Conservation (phyloP, 2,329 filamentous ascomycete genomes). For the Ophioceras dolichostomum region DNA sequence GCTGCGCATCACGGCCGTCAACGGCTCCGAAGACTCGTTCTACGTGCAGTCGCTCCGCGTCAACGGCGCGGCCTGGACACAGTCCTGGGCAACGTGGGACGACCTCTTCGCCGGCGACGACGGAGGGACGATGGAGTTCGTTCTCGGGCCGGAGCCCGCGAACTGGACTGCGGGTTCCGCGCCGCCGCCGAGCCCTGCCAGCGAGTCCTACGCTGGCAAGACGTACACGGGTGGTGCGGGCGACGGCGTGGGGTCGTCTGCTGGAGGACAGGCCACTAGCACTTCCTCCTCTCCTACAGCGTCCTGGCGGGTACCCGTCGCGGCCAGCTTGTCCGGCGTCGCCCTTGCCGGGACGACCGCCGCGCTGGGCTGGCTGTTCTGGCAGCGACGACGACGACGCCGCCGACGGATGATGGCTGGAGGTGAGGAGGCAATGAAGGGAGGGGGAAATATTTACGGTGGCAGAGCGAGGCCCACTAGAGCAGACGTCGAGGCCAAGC, state of each 20-base stretch:
- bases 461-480: too few species aligned
- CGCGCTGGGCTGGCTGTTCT: too few species aligned
- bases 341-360: too few species aligned
- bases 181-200: constrained; percentile 46
- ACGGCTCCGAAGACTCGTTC: constrained; percentile 32
- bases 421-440: too few species aligned
- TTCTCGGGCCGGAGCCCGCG: constrained; percentile 38
- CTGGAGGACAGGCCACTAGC: too few species aligned
- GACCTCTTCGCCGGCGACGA: constrained; percentile 52
- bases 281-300: too few species aligned
- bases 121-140: constrained; percentile 53
- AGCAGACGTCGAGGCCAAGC: too few species aligned
- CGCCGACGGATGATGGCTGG: too few species aligned
- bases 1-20: constrained; percentile 40
- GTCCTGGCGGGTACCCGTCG: background rate
- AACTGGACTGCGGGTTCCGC: constrained; percentile 47
- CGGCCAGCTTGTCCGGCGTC: background rate
- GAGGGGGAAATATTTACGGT: too few species aligned
- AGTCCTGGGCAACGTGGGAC: constrained; percentile 53
- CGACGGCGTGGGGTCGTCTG: background rate
- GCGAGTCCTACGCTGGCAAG: constrained; percentile 5
- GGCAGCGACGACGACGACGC: too few species aligned
- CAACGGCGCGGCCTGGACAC: constrained; percentile 50
- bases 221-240: background rate
- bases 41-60: constrained; percentile 56